Conservation (phyloP, 2,329 filamentous ascomycete genomes). For the Fonsecaea nubica region DNA sequence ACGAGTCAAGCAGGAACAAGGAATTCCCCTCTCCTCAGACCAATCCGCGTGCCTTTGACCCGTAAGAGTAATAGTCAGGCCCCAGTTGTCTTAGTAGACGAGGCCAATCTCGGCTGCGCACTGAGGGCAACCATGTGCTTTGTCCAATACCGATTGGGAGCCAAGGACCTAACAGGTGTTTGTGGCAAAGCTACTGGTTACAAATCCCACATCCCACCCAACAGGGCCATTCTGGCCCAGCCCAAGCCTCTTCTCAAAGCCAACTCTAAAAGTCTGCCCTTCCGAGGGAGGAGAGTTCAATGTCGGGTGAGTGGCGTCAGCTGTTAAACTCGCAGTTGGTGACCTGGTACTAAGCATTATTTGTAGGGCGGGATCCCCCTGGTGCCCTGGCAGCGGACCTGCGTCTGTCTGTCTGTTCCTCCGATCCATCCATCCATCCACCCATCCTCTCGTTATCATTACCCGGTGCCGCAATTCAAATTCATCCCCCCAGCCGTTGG, state of each 20-base stretch:
- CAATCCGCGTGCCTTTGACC: background rate
- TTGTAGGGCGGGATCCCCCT: constrained; percentile 2
- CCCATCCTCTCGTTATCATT: constrained; percentile 2
- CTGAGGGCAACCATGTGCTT: background rate
- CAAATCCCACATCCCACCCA: background rate
- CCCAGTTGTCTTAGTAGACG: background rate
- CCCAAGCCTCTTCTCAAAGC: background rate
- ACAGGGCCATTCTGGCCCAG: background rate
- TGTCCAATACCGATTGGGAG: background rate
- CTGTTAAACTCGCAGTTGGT: background rate
- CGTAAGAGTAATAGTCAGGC: background rate
- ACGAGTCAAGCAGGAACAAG: background rate
- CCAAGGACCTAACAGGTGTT: background rate
- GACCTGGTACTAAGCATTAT: background rate
- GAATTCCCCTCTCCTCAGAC: background rate
- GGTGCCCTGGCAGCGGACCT: background rate
- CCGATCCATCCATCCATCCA: background rate
- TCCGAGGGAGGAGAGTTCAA: background rate
- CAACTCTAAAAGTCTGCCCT: background rate
- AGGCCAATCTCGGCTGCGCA: background rate
- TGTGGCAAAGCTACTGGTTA: background rate
- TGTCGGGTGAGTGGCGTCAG: background rate
- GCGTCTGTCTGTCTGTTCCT: background rate
- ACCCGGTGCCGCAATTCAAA: background rate
- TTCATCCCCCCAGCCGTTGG: background rate